These are phyloP conservation scores for Solidago caesia DNA, from an alignment of 129 eudicot species.

Conservation along the genomic window DNA sequence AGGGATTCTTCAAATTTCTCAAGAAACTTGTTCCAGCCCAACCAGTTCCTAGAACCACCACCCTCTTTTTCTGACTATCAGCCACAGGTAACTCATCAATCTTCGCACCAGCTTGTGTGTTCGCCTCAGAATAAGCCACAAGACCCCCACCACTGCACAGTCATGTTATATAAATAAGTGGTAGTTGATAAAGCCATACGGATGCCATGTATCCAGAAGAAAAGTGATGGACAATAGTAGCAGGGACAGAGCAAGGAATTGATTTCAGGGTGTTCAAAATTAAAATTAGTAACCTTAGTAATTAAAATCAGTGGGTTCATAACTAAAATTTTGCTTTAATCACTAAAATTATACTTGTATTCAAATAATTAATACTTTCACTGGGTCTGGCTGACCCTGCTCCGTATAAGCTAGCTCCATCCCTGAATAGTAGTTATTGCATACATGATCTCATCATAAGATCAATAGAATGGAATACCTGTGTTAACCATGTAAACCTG, in stretches of 20 bases:
- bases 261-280: no score
- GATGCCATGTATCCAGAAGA: not conserved
- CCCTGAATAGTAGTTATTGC: not conserved
- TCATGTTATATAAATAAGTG: not conserved
- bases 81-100: slow-evolving; percentile 38
- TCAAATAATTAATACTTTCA: no score
- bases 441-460: no score
- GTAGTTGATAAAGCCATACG: not conserved
- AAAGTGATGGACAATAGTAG: not conserved
- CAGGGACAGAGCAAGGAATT: no score
- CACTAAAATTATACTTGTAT: no score
- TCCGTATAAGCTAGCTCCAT: no score
- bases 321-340: no score
- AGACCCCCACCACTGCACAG: slow-evolving; percentile 73
- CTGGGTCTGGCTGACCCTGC: no score
- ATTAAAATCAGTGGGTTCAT: no score
- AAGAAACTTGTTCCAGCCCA: slow-evolving; percentile 98
- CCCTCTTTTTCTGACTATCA: slow-evolving; percentile 64
- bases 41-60: slow-evolving; percentile 96
- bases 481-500: no score
- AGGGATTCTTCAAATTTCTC: slow-evolving; percentile 70
- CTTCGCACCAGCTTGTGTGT: slow-evolving; percentile 31
- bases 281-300: no score
- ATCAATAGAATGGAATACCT: no score
- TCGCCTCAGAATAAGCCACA: slow-evolving; percentile 56